Base-by-base conservation (phyloP, 331 rosid species). In the Pyracantha coccinea region DNA sequence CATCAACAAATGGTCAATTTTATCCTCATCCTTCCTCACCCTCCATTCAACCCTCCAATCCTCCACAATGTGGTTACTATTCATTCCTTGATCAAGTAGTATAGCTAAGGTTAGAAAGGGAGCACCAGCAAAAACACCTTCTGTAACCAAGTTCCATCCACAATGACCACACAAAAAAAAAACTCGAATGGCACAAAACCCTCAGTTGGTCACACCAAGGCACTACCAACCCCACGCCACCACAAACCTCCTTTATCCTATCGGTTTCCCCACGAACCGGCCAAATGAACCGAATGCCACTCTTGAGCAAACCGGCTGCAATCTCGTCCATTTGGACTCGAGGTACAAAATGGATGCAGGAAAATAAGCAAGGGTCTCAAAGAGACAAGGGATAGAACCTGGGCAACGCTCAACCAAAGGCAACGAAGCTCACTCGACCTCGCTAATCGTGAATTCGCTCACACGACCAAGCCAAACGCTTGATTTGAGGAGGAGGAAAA, bases 41-140 rank as follows among this genome's bases (percentile, higher is more conserved):
- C 75, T 35, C 72, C 67, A 69, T 25, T 87, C 85, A 58, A 67
- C 10, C 80, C 59, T 85, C 90, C 88, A 88, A 6, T 85, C 86
- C 20, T 79, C 86, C 1, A 79, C 89, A 65, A 81, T 83, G 29
- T 50, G 79, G 63, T 35, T 81, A 29, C 84, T 72, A 31, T 81
- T 88, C 1, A 76, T 71, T 16, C 50, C 19, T 77, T 88, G 89
- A 57, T 83, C 83, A 19, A 81, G 44, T 20, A 57, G 41, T 13
- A 79, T 25, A 25, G 88, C 85, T 35, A 85, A 83, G 14, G 88
- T 65, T 10, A 83, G 84, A 69, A 79, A 47, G 6, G 60, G 25
- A 54, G 4, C 5, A 54, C 60, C 60, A 8, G 60, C 14, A 54
- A 19, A 54, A 54, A n/a, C 60, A 54, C 24, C 14, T 54, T 54